Evolutionary conservation across 2,329 filamentous ascomycete genomes (phyloP), one percentile per base, ranked within the genome.

Genomic region (Xylaria sp.): DNA sequence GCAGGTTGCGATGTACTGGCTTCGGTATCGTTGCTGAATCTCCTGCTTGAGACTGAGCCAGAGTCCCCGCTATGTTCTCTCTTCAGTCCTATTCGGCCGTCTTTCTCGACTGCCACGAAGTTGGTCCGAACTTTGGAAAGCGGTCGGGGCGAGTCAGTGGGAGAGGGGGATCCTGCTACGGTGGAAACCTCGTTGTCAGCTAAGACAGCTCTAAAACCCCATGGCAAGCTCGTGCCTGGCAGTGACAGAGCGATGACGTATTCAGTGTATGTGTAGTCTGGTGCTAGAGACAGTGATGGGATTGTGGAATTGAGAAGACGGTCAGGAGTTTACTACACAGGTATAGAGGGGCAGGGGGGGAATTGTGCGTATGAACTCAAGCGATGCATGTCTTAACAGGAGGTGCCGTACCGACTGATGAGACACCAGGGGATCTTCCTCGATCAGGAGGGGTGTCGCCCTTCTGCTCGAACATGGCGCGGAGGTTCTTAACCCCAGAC

Each of bases 401-500:
- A 53, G 41, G 54, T 45, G 54, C 22, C 75, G 71, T 73, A 83
- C 79, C 70, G 60, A 70, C 56, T 74, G n/a, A n/a, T n/a, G 72
- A 59, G 70, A 73, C 57, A 59, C 79, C 84, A 49, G 87, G 87
- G 53, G 86, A 88, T 71, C 88, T 81, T 57, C 88, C 89, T 76
- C 88, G 80, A 60, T 71, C 87, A 16, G 86, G 84, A 61, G 85
- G 82, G 64, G 82, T 87, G 53, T 84, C 82, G 70, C 81, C 83
- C 73, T 85, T 89, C 70, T 85, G 84, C 78, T 92, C 89, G 71
- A 92, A 92, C 81, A 90, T 91, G 68, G 89, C 89, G 65, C 88
- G 81, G 62, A 92, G 83, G 75, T 89, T 90, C 75, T 81, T 87
- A 67, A 90, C 87, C 67, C 83, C 85, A 68, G 85, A 86, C 82